These are phyloP conservation scores for Nepenthes mirabilis DNA, from an alignment of 148 eudicot species.

Conservation along the genomic window DNA sequence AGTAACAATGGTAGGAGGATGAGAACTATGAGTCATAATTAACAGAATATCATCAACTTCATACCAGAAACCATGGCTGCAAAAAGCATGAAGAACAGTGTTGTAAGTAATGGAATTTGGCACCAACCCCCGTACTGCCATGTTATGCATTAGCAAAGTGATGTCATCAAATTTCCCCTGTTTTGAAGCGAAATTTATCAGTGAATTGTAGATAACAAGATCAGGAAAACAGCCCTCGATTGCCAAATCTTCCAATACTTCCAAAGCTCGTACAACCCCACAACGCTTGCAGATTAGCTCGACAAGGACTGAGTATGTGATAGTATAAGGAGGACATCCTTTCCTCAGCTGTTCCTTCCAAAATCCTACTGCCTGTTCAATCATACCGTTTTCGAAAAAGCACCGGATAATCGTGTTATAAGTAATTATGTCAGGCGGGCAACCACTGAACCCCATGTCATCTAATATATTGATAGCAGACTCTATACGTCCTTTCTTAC, in stretches of 20 bases:
- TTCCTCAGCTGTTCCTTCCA: conserved; percentile 76
- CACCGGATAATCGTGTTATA: conserved; percentile 59
- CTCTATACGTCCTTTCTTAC: conserved; percentile 43
- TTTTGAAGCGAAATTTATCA: conserved; percentile 45
- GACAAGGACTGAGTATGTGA: conserved; percentile 48
- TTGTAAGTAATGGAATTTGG: conserved; percentile 63
- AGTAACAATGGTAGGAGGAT: conserved; percentile 46
- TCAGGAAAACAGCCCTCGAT: conserved; percentile 84
- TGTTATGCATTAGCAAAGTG: conserved; percentile 30
- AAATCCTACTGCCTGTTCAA: conserved; percentile 48
- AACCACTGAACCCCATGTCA: conserved; percentile 70
- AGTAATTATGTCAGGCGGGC: conserved; percentile 65
- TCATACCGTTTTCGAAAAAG: conserved; percentile 34
- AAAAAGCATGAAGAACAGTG: conserved; percentile 63
- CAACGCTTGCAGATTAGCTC: conserved; percentile 42
- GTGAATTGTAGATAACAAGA: conserved; percentile 50
- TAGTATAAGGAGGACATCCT: conserved; percentile 66
- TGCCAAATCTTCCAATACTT: conserved; percentile 60
- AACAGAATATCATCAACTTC: conserved; percentile 53
- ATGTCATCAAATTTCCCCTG: conserved; percentile 33
- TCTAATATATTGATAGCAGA: conserved; percentile 48
- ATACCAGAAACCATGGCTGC: conserved; percentile 40
- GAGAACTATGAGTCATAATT: conserved; percentile 50
- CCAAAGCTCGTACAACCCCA: conserved; percentile 47
- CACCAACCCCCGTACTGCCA: conserved; percentile 51